phyloP scores from a whole-genome alignment of 345 rosid species.

The Eutrema yunnanense region DNA sequence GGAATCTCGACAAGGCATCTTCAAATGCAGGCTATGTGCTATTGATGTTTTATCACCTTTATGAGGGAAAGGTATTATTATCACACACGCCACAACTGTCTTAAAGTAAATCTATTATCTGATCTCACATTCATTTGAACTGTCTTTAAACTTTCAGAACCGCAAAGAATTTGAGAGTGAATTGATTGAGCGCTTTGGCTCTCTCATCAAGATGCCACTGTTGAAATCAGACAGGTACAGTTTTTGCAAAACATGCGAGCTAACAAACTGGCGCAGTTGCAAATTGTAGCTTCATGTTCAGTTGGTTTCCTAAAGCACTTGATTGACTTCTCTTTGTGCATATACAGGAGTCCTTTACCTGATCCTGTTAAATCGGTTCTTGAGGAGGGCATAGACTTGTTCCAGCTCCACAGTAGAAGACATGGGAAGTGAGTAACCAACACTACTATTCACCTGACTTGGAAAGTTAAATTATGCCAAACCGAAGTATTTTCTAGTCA shows the following conservation, averaged over 20 bases:
- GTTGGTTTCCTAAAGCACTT: background rate
- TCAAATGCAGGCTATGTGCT: constrained; percentile 89
- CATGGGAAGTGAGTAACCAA: constrained; percentile 66
- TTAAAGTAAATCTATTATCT: background rate
- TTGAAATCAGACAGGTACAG: constrained; percentile 67
- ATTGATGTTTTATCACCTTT: constrained; percentile 87
- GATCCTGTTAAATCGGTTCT: constrained; percentile 50
- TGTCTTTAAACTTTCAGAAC: constrained; percentile 38
- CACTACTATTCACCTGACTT: background rate
- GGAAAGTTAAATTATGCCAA: background rate
- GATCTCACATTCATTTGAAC: background rate
- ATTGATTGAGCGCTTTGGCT: constrained; percentile 78
- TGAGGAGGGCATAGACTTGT: constrained; percentile 76
- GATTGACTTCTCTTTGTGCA: constrained; percentile 4
- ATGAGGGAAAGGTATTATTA: constrained; percentile 83
- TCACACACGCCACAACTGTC: background rate
- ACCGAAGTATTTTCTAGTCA: background rate
- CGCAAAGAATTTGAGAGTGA: constrained; percentile 77
- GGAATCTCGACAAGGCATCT: constrained; percentile 82
- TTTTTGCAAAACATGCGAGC: background rate
- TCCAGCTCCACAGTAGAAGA: constrained; percentile 57
- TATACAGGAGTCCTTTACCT: constrained; percentile 67
- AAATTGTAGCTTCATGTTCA: too few species aligned
- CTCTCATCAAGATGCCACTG: constrained; percentile 83
- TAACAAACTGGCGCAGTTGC: background rate